Evolutionary conservation across 139 green algal species (phyloP).

Genomic region (Spirogloea muscicola): DNA sequence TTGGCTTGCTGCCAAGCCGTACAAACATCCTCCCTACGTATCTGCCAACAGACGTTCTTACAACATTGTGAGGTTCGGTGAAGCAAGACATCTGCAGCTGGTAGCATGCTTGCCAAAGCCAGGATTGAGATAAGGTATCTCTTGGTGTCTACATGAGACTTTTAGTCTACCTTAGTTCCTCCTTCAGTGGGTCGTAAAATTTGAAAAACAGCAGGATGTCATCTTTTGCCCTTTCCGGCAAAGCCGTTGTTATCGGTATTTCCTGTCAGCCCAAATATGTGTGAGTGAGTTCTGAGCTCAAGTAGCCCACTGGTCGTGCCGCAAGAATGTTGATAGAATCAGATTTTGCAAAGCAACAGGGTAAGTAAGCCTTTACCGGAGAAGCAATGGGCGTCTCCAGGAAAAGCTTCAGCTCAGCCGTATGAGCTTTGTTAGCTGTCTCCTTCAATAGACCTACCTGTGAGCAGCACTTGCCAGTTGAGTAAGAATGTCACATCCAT

Average conservation of each 20-base stretch:
- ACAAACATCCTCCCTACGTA: conserved; percentile 58
- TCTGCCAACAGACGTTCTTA: conserved; percentile 14
- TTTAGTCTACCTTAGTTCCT: conserved; percentile 41
- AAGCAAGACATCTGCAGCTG: too few relatives aligned
- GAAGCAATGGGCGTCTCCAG: conserved; percentile 26
- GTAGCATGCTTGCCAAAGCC: too few relatives aligned
- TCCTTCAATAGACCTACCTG: conserved; percentile 46
- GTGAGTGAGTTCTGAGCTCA: too few relatives aligned
- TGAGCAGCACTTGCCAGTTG: background rate
- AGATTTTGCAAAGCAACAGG: too few relatives aligned
- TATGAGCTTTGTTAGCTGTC: conserved; percentile 38
- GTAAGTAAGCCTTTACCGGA: background rate
- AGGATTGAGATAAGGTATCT: too few relatives aligned
- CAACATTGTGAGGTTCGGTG: background rate
- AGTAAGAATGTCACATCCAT: too few relatives aligned
- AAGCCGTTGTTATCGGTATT: too few relatives aligned
- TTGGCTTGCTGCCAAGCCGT: conserved; percentile 27
- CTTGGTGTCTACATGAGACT: too few relatives aligned
- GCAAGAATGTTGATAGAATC: too few relatives aligned
- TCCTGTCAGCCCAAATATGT: too few relatives aligned
- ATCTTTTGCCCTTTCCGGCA: conserved; percentile 35
- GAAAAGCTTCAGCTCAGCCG: conserved; percentile 67
- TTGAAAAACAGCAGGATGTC: conserved; percentile 89
- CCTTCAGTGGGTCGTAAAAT: conserved; percentile 66
- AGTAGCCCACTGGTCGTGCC: too few relatives aligned